Conservation (phyloP, 768 basidiomycete species). For the Tylopilus vinaceipallidus region DNA sequence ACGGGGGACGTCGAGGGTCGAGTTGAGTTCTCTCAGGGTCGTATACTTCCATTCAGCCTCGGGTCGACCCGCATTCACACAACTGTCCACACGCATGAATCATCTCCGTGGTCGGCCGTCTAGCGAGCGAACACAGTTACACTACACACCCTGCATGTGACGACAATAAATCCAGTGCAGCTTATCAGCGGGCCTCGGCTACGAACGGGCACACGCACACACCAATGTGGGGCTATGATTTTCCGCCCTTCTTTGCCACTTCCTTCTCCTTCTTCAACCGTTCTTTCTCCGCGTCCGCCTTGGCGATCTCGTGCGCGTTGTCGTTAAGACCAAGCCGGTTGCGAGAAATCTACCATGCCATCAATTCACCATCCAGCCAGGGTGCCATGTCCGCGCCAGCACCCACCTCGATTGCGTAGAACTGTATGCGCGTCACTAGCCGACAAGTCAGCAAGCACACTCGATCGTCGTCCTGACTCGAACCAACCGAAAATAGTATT, state of each 20-base stretch:
- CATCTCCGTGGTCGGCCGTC: slow-evolving; percentile 14
- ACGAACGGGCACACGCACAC: background rate
- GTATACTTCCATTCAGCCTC: slow-evolving; percentile 4
- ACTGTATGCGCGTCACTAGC: slow-evolving; percentile 46
- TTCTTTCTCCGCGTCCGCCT: slow-evolving; percentile 56
- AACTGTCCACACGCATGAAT: slow-evolving; percentile 6
- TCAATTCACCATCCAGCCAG: background rate
- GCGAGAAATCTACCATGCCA: slow-evolving; percentile 68
- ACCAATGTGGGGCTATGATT: slow-evolving; percentile 20
- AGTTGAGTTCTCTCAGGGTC: background rate
- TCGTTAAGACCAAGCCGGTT: slow-evolving; percentile 92
- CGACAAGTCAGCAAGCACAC: slow-evolving; percentile 9
- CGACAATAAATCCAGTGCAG: background rate
- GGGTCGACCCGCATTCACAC: slow-evolving; percentile 3
- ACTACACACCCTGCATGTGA: no score
- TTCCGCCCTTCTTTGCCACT: slow-evolving; percentile 44
- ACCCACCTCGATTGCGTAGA: slow-evolving; percentile 86
- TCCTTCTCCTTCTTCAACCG: slow-evolving; percentile 59
- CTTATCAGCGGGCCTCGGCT: background rate
- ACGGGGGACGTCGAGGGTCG: background rate
- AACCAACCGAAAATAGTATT: slow-evolving; percentile 91
- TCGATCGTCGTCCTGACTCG: background rate
- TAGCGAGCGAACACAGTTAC: slow-evolving; percentile 1
- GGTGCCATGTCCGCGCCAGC: slow-evolving; percentile 7
- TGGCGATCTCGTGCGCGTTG: slow-evolving; percentile 75